Conservation (phyloP, 768 basidiomycete genomes). For the Panellus pusillus region DNA sequence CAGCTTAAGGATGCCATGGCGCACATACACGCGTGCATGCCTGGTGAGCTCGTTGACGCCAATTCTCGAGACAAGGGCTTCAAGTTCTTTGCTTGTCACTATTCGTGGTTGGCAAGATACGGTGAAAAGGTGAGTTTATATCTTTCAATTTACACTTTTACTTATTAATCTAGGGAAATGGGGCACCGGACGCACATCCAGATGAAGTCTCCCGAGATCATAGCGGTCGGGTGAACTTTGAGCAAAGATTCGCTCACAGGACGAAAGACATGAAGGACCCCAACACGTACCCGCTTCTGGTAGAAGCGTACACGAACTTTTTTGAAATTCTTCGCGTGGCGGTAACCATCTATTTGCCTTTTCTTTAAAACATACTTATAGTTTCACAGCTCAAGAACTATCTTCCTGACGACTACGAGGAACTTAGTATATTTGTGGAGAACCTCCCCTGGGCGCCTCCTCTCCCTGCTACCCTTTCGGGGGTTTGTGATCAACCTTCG, state of each 20-base stretch:
- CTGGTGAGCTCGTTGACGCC: not conserved
- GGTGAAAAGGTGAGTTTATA: not conserved
- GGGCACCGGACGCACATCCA: not conserved
- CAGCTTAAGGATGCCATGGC: not conserved
- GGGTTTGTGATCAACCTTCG: conserved; percentile 29
- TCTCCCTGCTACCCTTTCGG: conserved; percentile 25
- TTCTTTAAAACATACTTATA: not conserved
- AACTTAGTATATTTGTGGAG: conserved; percentile 18
- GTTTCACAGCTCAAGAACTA: conserved; percentile 20
- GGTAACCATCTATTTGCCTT: too few species aligned
- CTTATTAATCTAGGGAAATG: not conserved
- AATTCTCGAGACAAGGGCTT: not conserved
- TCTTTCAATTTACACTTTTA: not conserved
- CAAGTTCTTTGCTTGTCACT: not conserved
- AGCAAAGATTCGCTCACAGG: not conserved
- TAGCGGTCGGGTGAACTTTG: not conserved
- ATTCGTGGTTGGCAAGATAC: not conserved
- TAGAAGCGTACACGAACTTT: not conserved
- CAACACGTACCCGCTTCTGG: not conserved
- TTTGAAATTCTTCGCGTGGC: not conserved
- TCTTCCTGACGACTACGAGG: conserved; percentile 22
- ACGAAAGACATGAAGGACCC: not conserved
- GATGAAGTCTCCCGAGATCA: not conserved
- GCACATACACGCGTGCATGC: not conserved
- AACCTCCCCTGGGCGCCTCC: conserved; percentile 17